Evolutionary conservation across 2,329 filamentous ascomycete genomes (phyloP).

Genomic region (Claviceps africana): DNA sequence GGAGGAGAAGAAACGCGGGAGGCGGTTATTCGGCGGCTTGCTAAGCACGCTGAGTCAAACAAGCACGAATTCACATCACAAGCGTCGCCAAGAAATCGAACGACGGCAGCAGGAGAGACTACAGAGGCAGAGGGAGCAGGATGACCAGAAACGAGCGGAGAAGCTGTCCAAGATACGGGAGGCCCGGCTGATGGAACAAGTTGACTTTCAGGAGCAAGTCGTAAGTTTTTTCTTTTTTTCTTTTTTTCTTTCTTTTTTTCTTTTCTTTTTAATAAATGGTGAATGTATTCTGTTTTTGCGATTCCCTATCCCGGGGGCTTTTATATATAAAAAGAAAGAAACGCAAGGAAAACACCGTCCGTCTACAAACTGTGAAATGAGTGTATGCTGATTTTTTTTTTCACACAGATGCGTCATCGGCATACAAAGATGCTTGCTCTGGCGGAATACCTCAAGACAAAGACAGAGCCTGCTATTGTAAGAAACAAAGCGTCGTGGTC

Average conservation of each 20-base stretch:
- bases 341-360: too few relatives aligned
- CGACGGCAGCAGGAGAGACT: conserved; percentile 65
- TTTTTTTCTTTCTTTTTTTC: neutral
- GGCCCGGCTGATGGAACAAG: conserved; percentile 54
- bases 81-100: conserved; percentile 66
- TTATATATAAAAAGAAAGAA: too few relatives aligned
- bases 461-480: conserved; percentile 59
- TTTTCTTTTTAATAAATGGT: neutral
- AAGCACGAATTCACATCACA: conserved; percentile 47
- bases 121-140: conserved; percentile 57
- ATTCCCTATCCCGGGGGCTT: too few relatives aligned
- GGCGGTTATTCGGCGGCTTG: conserved; percentile 73
- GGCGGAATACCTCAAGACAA: conserved; percentile 63
- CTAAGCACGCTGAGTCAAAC: conserved; percentile 67
- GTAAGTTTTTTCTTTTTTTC: conserved; percentile 29
- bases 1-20: conserved; percentile 74
- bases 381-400: too few relatives aligned
- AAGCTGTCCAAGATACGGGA: conserved; percentile 47
- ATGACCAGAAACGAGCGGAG: conserved; percentile 52
- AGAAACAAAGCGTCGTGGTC: conserved; percentile 15
- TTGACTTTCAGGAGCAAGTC: conserved; percentile 59
- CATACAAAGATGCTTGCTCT: conserved; percentile 58
- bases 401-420: conserved; percentile 57
- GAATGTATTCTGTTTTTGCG: too few relatives aligned
- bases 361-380: too few relatives aligned